Percentiles rank a stretch among this genome's conserved stretches.
These are phyloP conservation scores for Plasmodium knowlesi DNA, from an alignment of 169 alveolate species.

Conservation along the genomic window DNA sequence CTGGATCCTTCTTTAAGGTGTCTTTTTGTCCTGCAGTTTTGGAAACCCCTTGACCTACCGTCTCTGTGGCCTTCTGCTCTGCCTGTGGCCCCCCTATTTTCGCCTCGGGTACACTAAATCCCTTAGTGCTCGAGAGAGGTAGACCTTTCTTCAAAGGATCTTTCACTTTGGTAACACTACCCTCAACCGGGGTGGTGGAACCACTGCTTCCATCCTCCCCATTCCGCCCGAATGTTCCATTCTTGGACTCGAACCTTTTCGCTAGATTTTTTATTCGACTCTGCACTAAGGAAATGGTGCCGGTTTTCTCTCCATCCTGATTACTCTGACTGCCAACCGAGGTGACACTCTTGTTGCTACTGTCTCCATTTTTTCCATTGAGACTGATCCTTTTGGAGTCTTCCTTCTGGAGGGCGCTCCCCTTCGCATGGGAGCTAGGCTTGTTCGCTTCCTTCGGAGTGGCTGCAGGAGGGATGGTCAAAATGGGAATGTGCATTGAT, in stretches of 20 bases:
- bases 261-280: constrained; percentile 9
- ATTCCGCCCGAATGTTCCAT: not conserved
- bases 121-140: not conserved
- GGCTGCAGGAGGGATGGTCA: not conserved
- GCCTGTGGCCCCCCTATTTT: not conserved
- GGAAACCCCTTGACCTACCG: not conserved
- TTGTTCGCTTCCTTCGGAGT: not conserved
- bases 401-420: not conserved
- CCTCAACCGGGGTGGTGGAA: not conserved
- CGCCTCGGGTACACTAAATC: not conserved
- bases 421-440: not conserved
- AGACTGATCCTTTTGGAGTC: not conserved
- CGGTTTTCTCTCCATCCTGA: not conserved
- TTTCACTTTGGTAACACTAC: not conserved
- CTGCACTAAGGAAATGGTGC: constrained; percentile 1
- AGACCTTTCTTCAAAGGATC: not conserved
- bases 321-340: not conserved
- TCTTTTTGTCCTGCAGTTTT: not conserved
- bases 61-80: not conserved
- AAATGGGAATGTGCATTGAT: not conserved
- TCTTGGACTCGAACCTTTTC: constrained; percentile 1
- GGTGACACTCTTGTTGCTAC: not conserved
- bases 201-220: not conserved
- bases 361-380: not conserved
- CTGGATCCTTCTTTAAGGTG: not conserved